Evolutionary conservation across 371 early-diverging fungal genomes (phyloP), one percentile per base, ranked within the genome.

Genomic region (Mortierella sp.): DNA sequence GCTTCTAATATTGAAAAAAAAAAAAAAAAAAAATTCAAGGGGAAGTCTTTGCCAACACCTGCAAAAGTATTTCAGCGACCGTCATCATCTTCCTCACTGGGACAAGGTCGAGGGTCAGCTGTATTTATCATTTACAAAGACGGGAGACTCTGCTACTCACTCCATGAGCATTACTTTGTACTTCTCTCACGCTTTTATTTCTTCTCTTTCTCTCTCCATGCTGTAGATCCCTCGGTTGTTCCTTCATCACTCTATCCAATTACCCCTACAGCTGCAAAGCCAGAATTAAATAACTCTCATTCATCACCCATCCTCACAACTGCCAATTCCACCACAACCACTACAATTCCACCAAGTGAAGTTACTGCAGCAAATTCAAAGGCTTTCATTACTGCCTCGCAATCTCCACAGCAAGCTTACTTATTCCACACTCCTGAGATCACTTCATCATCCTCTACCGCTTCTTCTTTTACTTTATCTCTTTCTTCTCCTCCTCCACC

Each of bases 31-130:
- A 59, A 40, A 35, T n/a, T 26, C 5, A 22, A 42, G 42, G 60
- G 60, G 42, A 26, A 6, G 10, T 60, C 22, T 31, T 58, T 32
- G 58, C 34, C 34, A 34, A 29, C 58, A 58, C 58, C 37, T 58
- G 35, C 35, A 35, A 9, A n/a, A 40, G 10, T 40, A 40, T 35
- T 13, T 40, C 8, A 40, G 40, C 40, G 40, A 40, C 40, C n/a
- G 23, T 19, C 49, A 49, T 8, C n/a, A 22, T 22, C 6, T 40
- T 40, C 15, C 12, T 45, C 45, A 45, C 45, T 49, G 49, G 23
- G 19, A 40, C 22, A 22, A 22, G n/a, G 49, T 49, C 23, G n/a
- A 49, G 49, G 49, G 45, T n/a, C 23, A 23, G 19, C 23, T 17
- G 4, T 17, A 17, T 49, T 49, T 49, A 40, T 40, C 10, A 10